Conservation (phyloP, 441 rosid species). For the Gossypium gossypioides region DNA sequence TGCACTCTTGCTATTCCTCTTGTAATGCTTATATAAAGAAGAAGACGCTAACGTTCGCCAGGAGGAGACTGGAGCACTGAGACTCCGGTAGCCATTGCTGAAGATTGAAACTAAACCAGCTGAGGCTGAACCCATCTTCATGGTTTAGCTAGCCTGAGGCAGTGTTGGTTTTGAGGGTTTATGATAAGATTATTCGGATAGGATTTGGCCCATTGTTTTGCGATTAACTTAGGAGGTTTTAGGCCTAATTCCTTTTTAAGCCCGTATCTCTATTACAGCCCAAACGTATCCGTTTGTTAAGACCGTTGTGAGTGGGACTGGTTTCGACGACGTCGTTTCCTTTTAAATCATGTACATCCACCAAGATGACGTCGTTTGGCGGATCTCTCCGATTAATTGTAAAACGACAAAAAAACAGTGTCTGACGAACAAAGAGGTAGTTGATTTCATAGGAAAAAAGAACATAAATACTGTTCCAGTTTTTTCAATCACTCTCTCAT, state of each 20-base stretch:
- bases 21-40: conserved; percentile 14
- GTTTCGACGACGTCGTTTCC: not conserved
- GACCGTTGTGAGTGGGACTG: not conserved
- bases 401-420: not conserved
- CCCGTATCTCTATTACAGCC: not conserved
- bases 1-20: conserved; percentile 2
- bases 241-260: not conserved
- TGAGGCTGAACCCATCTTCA: conserved; percentile 23
- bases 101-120: conserved; percentile 41
- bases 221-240: not conserved
- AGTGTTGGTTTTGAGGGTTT: not conserved
- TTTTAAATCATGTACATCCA: not conserved
- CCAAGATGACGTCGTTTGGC: not conserved
- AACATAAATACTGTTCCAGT: not conserved
- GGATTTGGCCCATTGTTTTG: not conserved
- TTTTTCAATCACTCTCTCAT: not conserved
- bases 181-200: not conserved
- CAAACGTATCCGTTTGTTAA: not conserved
- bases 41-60: conserved; percentile 32
- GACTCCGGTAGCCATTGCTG: conserved; percentile 35
- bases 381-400: not conserved
- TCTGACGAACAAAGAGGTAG: not conserved
- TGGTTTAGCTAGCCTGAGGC: not conserved
- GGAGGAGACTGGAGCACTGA: conserved; percentile 26
- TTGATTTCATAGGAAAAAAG: not conserved